Base-by-base conservation (phyloP, 73 alveolate genomes). In the Stentor coeruleus region DNA sequence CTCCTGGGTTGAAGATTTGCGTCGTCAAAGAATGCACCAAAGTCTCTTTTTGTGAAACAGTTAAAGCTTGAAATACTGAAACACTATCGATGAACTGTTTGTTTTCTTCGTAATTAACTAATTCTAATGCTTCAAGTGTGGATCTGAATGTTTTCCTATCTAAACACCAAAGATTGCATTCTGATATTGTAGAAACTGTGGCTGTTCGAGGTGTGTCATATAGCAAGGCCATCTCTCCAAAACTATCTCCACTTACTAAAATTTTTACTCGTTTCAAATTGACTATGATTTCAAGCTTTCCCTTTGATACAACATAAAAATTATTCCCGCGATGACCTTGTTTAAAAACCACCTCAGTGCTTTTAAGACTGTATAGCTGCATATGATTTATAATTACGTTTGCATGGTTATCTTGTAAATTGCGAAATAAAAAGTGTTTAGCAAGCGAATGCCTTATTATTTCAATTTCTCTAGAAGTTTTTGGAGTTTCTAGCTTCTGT, bases 171-270 rank as follows among this genome's bases (percentile, higher is more conserved):
- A 88, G 79, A 33, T 82, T 89, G 90, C 97, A 92, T 59, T 84
- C 90, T 41, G 85, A 86, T 3, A 87, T 87, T 28, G 97, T 91
- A 39, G 84, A 86, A 74, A 95, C 91, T 28, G 98, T 79, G 30
- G 98, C 98, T 11, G 98, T 91, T 87, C 99, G 88, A 36, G 91
- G 93, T 11, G 92, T 92, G 87, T 95, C 91, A 81, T 95, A 92
- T 74, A 95, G 90, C 37, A 95, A 90, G 74, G 99, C 99, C 39
- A 95, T 84, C 81, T 95, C 99, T 60, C 99, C 99, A 88, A 95
- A 95, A 55, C 97, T 93, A 39, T 79, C 92, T 26, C 97, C 97
- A 3, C 93, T 90, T 41, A 74, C 58, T 38, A 82, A 33, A 26
- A 33, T 31, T 2, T 31, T 31, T 26, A 20, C 33, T 26, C 37